Evolutionary conservation across 805 yeast genomes (phyloP), one percentile per base, ranked within the genome.

Genomic region (Suhomyces xylopsoci): DNA sequence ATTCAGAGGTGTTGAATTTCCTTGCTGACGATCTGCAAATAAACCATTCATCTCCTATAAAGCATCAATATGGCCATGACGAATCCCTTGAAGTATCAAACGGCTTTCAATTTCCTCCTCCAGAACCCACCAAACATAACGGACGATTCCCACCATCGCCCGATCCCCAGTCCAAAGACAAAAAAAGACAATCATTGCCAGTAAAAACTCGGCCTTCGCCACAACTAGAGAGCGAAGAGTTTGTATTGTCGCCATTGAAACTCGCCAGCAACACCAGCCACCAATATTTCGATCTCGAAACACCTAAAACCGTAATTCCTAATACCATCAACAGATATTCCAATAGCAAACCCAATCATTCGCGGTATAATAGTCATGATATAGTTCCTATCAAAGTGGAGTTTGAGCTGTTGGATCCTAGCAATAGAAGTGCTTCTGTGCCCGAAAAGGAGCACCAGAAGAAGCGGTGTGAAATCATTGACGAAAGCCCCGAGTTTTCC

Each of bases 361-460:
- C 70, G 6, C 59, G 80, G 14, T 75, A 69, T 58, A 75, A 71
- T 56, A 71, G 77, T 52, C 77, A 74, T 58, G 79, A 74, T 50
- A 63, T 74, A 28, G 58, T 76, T 17, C 78, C 78, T 1, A 73
- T 76, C 14, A 67, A 66, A 54, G 79, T 76, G 14, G 80, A 76
- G 57, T 76, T 76, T 58, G 79, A 75, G 56, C 62, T 57, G 24
- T 42, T 25, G 24, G 56, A 62, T 8, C 53, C 42, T 24, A 9
- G 54, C 9, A 49, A 58, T 28, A 55, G 73, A 47, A 61, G 68
- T 38, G 55, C 65, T 1, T 68, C 74, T 1, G 69, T 63, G 20
- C 71, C 73, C 4, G 71, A 66, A 44, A 60, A 58, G 48, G 62
- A 56, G 12, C 57, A 38, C 20, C n/a, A 19, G 5, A 28, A 38